phyloP scores from a whole-genome alignment of 1,284 basidiomycete species.

The Fomes fomentarius region DNA sequence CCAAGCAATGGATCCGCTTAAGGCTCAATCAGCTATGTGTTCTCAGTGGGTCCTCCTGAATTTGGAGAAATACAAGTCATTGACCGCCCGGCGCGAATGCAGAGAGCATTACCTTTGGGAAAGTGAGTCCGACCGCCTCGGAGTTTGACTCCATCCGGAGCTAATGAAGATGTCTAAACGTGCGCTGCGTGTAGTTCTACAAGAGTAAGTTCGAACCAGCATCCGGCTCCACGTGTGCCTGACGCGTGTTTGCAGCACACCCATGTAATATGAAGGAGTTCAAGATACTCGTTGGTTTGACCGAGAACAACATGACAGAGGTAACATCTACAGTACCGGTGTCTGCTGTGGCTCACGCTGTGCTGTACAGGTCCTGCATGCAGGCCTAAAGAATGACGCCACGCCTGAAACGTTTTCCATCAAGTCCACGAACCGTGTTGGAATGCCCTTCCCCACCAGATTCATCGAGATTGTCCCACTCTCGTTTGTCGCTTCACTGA shows the following conservation, averaged over 20 bases:
- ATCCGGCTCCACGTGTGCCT: slow-evolving; percentile 4
- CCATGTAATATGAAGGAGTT: slow-evolving; percentile 86
- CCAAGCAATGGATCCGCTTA: slow-evolving; percentile 73
- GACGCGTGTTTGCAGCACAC: slow-evolving; percentile 48
- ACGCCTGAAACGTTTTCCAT: slow-evolving; percentile 65
- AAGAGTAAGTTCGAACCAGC: slow-evolving; percentile 42
- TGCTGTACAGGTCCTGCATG: slow-evolving; percentile 51
- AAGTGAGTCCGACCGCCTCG: slow-evolving; percentile 47
- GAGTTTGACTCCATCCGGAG: not conserved
- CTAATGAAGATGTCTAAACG: not conserved
- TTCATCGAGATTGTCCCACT: slow-evolving; percentile 76
- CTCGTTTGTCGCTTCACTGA: slow-evolving; percentile 54
- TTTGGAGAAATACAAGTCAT: not conserved
- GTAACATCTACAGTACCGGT: slow-evolving; percentile 11
- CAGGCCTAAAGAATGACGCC: slow-evolving; percentile 65
- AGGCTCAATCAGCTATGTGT: slow-evolving; percentile 58
- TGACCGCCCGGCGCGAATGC: not conserved
- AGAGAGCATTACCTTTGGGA: slow-evolving; percentile 80
- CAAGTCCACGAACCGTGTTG: slow-evolving; percentile 54
- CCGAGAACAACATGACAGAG: slow-evolving; percentile 66
- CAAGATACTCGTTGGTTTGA: slow-evolving; percentile 66
- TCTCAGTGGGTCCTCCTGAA: slow-evolving; percentile 58
- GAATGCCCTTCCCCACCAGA: slow-evolving; percentile 61
- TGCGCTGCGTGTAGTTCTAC: slow-evolving; percentile 44
- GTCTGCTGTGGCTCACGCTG: too few relatives aligned